These are phyloP conservation scores for Massarina eburnea DNA, from an alignment of 2,329 filamentous ascomycete genomes.

Conservation along the genomic window DNA sequence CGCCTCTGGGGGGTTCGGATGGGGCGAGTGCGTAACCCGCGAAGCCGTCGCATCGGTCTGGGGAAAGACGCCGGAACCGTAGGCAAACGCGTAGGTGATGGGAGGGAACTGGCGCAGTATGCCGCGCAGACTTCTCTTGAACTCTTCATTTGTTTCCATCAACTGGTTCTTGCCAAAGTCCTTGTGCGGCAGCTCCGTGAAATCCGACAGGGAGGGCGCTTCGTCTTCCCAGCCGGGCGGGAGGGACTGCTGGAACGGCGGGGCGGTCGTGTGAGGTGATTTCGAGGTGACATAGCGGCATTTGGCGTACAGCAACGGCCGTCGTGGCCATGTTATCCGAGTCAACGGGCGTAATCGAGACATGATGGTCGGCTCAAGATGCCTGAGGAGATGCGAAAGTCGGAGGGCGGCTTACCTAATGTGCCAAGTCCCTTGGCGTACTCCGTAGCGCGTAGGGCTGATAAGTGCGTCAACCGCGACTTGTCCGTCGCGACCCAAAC, in stretches of 20 bases:
- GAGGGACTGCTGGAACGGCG: constrained; percentile 34
- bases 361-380: constrained; percentile 29
- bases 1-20: constrained; percentile 78
- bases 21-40: constrained; percentile 63
- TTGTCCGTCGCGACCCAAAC: constrained; percentile 1
- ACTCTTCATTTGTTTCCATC: constrained; percentile 88
- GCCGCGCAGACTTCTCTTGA: constrained; percentile 84
- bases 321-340: constrained; percentile 31
- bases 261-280: constrained; percentile 19
- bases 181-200: constrained; percentile 73
- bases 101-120: constrained; percentile 94
- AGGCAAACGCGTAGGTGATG: constrained; percentile 95
- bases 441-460: not conserved
- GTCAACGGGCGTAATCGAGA: constrained; percentile 32
- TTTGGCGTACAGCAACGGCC: constrained; percentile 22
- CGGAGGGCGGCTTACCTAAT: not conserved
- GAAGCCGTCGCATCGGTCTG: constrained; percentile 60
- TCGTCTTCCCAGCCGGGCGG: constrained; percentile 73
- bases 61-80: constrained; percentile 94
- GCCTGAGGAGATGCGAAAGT: constrained; percentile 20
- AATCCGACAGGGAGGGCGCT: constrained; percentile 70
- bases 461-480: not conserved
- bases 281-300: constrained; percentile 31
- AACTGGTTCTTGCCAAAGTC: constrained; percentile 95
- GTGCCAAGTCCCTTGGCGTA: not conserved